A percentile compares a stretch with the other conserved stretches of the same genome.
Evolutionary conservation across 352 stramenopile species (phyloP).

Genomic region (Phytophthora litchii): DNA sequence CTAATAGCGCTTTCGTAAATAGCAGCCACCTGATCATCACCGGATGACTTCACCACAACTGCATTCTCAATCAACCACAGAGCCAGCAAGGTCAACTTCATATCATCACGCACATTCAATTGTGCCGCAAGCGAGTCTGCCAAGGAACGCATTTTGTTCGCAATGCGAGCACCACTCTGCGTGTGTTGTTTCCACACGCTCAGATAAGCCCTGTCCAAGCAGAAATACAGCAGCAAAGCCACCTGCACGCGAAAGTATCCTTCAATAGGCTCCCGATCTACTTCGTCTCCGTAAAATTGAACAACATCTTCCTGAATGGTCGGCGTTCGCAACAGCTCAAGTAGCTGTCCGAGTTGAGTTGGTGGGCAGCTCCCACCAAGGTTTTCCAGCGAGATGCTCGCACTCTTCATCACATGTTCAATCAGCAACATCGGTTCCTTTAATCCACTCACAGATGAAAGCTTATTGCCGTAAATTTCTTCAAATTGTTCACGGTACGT

Average conservation of each 20-base stretch:
- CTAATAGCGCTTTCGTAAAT: slow-evolving; percentile 71
- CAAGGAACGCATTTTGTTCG: slow-evolving; percentile 64
- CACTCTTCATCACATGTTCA: slow-evolving; percentile 80
- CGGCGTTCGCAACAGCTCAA: slow-evolving; percentile 54
- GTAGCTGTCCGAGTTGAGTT: slow-evolving; percentile 54
- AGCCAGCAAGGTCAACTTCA: slow-evolving; percentile 80
- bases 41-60: slow-evolving; percentile 66
- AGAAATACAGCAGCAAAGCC: slow-evolving; percentile 83
- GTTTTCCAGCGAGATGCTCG: slow-evolving; percentile 44
- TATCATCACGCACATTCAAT: slow-evolving; percentile 79
- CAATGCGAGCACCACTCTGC: slow-evolving; percentile 59
- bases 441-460: slow-evolving; percentile 56
- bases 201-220: slow-evolving; percentile 72
- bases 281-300: slow-evolving; percentile 65
- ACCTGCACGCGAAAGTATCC: slow-evolving; percentile 77
- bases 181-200: slow-evolving; percentile 51
- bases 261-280: slow-evolving; percentile 73
- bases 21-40: slow-evolving; percentile 59
- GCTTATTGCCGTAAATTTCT: slow-evolving; percentile 58
- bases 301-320: slow-evolving; percentile 64
- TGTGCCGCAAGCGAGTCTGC: slow-evolving; percentile 75
- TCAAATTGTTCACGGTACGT: slow-evolving; percentile 74
- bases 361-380: slow-evolving; percentile 51
- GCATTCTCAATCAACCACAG: slow-evolving; percentile 86
- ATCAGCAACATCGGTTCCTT: slow-evolving; percentile 70